Base-by-base conservation (phyloP, 2,329 filamentous ascomycete species). In the Cordyceps fumosorosea region DNA sequence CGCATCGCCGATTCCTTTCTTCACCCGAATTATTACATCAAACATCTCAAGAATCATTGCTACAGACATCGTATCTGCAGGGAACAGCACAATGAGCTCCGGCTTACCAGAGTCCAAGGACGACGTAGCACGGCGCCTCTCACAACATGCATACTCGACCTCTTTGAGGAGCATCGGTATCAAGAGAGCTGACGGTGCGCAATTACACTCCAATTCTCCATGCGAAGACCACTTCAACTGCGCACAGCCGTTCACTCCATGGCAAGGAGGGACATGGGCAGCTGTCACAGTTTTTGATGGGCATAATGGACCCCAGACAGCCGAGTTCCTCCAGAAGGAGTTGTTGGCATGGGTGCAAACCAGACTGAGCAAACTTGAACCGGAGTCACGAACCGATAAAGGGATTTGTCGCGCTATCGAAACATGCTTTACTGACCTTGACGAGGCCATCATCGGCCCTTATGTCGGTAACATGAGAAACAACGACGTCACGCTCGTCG, bases 391-490 rank as follows among this genome's bases (percentile, higher is more conserved):
- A 18, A 55, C 48, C 32, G 54, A 59, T 6, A 16, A 50, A 51
- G 44, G 4, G 8, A 56, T 56, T 16, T 24, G 54, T 18, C n/a
- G 24, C 11, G 53, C 62, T n/a, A 50, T 63, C 6, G 48, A 42
- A 40, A 14, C 24, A 7, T 24, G 32, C 1, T 62, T 65, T 50
- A 70, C 78, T 2, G 75, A 78, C 56, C 75, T 81, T 6, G 84
- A 86, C 69, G 77, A 82, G 53, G 78, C 80, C 65, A 77, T 86
- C 22, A 81, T 77, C 66, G 11, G 6, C 2, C 16, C 20, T 20
- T 20, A 47, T 29, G 6, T 24, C 24, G 16, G 68, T 16, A 68
- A 72, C 16, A 61, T 65, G 14, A 45, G 65, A 1, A 61, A 52
- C 65, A 60, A 52, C 69, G 65, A 63, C 70, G 67, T 54, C 44